These are phyloP conservation scores for Backusella circina DNA, from an alignment of 192 early-diverging fungal species.

Conservation along the genomic window DNA sequence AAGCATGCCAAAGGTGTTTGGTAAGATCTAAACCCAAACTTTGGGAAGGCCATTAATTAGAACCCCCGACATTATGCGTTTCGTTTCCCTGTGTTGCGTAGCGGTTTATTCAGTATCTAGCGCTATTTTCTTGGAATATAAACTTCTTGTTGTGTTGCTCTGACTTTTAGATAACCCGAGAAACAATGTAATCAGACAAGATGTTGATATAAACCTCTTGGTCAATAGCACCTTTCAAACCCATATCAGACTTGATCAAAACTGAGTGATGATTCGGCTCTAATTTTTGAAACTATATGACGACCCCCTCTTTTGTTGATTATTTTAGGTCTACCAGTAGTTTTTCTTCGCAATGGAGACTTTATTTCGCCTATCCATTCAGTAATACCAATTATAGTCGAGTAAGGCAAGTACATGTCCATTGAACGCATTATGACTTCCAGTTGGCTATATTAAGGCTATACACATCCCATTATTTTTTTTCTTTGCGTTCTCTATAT, in stretches of 20 bases:
- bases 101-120: neutral
- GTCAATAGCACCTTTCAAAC: too few relatives aligned
- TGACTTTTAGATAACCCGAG: neutral
- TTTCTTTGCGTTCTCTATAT: neutral
- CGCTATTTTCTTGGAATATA: neutral
- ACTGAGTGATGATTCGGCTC: too few relatives aligned
- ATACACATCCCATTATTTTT: neutral
- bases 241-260: too few relatives aligned
- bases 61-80: neutral
- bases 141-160: neutral
- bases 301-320: too few relatives aligned
- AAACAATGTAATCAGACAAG: neutral
- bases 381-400: neutral
- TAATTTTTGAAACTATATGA: too few relatives aligned
- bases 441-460: neutral
- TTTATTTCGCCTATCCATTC: neutral
- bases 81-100: neutral
- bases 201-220: too few relatives aligned
- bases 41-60: constrained; percentile 16
- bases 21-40: constrained; percentile 13
- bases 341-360: neutral
- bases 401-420: neutral
- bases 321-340: neutral
- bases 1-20: constrained; percentile 8
- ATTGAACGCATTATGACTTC: neutral